Evolutionary conservation across 169 alveolate genomes (phyloP).

Genomic region (Toxoplasma gondii): DNA sequence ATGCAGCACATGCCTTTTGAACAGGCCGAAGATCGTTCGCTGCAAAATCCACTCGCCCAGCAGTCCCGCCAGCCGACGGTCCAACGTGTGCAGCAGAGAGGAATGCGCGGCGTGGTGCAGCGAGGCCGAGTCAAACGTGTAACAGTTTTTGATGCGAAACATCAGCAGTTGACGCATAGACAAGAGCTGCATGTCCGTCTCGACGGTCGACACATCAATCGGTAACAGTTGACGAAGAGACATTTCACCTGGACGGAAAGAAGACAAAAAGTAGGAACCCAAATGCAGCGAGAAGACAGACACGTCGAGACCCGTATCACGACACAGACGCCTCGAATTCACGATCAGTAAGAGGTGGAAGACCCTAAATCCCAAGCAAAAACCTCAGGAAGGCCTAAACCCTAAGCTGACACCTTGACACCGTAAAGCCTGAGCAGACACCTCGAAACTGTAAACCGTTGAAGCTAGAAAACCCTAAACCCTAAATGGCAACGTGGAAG

Average conservation of each 20-base stretch:
- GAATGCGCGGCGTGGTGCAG: background rate
- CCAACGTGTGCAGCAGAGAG: background rate
- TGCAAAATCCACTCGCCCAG: background rate
- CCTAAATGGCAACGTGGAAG: no score
- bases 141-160: background rate
- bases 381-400: no score
- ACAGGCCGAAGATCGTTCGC: background rate
- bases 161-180: background rate
- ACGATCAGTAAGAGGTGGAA: no score
- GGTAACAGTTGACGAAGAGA: slow-evolving; percentile 18
- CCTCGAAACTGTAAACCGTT: no score
- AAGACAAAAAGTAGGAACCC: no score
- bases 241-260: background rate
- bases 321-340: no score
- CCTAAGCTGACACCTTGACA: no score
- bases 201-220: background rate
- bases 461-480: no score
- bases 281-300: background rate
- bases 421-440: no score
- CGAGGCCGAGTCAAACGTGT: background rate
- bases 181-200: background rate
- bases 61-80: background rate
- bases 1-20: background rate
- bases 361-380: no score
- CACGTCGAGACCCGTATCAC: background rate